phyloP scores from a whole-genome alignment of 805 yeast genomes.

The Metschnikowia peoriensis region DNA sequence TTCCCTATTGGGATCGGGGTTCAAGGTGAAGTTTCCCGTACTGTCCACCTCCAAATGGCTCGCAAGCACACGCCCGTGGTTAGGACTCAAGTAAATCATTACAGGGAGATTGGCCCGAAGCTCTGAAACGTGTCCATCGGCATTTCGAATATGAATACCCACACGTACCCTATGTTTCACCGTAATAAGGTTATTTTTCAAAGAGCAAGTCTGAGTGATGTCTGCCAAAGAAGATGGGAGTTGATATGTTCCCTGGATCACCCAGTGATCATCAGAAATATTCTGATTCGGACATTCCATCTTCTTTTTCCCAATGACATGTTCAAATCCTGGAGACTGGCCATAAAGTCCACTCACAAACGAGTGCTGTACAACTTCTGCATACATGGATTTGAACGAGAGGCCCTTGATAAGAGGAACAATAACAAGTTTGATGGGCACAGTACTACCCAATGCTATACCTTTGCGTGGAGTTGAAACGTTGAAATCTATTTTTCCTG shows the following conservation, averaged over 20 bases:
- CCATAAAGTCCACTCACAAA: conserved; percentile 32
- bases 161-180: conserved; percentile 48
- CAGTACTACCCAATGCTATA: conserved; percentile 45
- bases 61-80: conserved; percentile 37
- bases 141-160: conserved; percentile 44
- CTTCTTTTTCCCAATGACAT: conserved; percentile 26
- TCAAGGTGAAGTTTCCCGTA: conserved; percentile 24
- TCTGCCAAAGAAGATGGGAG: conserved; percentile 40
- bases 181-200: conserved; percentile 39
- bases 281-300: conserved; percentile 21
- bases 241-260: conserved; percentile 37
- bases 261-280: conserved; percentile 43
- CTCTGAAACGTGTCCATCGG: conserved; percentile 51
- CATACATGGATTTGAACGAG: conserved; percentile 31
- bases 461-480: conserved; percentile 44
- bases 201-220: conserved; percentile 44
- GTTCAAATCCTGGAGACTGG: conserved; percentile 42
- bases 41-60: conserved; percentile 32
- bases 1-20: conserved; percentile 17
- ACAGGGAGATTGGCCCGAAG: conserved; percentile 53
- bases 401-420: conserved; percentile 50
- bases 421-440: conserved; percentile 42
- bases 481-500: conserved; percentile 49
- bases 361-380: conserved; percentile 38
- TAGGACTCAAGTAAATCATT: conserved; percentile 40